Base-by-base conservation (phyloP, 2,329 filamentous ascomycete species). In the Ascochyta pisi region DNA sequence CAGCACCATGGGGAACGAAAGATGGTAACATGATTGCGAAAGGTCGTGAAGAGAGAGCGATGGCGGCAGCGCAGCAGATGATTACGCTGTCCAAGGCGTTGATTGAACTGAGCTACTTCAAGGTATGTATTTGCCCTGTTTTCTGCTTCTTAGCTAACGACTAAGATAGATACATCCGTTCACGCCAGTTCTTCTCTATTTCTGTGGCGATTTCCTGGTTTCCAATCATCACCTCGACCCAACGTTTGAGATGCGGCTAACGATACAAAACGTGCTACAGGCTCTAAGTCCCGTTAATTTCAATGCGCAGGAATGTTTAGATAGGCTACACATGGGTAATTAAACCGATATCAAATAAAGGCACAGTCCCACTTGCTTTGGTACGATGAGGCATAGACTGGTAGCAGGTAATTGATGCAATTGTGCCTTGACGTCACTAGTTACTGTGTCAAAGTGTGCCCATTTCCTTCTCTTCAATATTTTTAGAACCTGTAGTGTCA, bases 41-140 rank as follows among this genome's bases (percentile, higher is more conserved):
- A 13, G 22, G 44, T 23, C 22, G 33, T 31, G 48, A 50, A 16
- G 37, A 50, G 23, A 37, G 40, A 44, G 48, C 48, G 4, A 31
- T 50, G 1, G 48, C 16, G 29, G 40, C 48, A 23, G 48, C 48
- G 16, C 48, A 50, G 23, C 39, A 50, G 31, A 50, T 50, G 40
- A 39, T n/a, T 22, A 44, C 10, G 4, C 48, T 50, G 0, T 50
- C 48, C 1, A 50, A 50, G 23, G 48, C 48, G 9, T 10, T 50
- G 48, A 44, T 44, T 9, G 48, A 50, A 38, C 15, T 50, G 23
- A 43, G 39, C 39, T 50, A 43, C 10, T 50, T 50, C 48, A 50
- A 50, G 39, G 48, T 50, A 50, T 10, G 12, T 7, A 34, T 6
- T 2, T 19, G 19, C 6, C 6, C 5, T 27, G 5, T 34, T 3